Conservation (phyloP, 257 asterid species). For the Orobanche coerulescens region DNA sequence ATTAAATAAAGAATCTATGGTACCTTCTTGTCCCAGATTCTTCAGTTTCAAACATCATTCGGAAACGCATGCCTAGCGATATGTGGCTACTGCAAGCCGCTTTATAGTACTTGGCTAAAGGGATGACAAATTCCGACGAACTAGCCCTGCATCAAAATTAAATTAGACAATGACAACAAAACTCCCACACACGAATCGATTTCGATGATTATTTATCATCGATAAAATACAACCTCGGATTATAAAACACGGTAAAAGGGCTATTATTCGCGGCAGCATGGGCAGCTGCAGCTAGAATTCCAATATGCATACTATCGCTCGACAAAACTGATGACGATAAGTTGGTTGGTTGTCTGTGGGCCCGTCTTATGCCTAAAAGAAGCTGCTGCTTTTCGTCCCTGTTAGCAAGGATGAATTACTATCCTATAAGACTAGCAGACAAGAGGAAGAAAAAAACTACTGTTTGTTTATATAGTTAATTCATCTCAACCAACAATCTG, state of each 20-base stretch:
- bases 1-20: too few species aligned
- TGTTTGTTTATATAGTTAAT: not conserved
- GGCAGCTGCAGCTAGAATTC: constrained; percentile 73
- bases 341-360: constrained; percentile 54
- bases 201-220: not conserved
- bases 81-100: constrained; percentile 78
- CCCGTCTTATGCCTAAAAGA: constrained; percentile 64
- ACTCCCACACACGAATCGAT: too few species aligned
- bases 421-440: too few species aligned
- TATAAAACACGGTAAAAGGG: constrained; percentile 65
- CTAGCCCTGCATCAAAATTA: constrained; percentile 60
- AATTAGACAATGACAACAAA: not conserved
- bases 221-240: constrained; percentile 41
- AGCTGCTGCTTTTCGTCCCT: constrained; percentile 78
- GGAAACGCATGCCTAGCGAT: constrained; percentile 91
- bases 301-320: constrained; percentile 72
- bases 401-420: constrained; percentile 9
- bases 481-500: not conserved
- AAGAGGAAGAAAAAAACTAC: too few species aligned
- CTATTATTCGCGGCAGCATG: constrained; percentile 67
- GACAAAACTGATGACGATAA: constrained; percentile 59
- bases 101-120: constrained; percentile 85
- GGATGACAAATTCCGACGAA: constrained; percentile 89
- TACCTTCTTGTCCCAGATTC: constrained; percentile 95
- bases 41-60: constrained; percentile 95